Evolutionary conservation across 805 yeast species (phyloP).

Genomic region (Candida xiaguanensis): DNA sequence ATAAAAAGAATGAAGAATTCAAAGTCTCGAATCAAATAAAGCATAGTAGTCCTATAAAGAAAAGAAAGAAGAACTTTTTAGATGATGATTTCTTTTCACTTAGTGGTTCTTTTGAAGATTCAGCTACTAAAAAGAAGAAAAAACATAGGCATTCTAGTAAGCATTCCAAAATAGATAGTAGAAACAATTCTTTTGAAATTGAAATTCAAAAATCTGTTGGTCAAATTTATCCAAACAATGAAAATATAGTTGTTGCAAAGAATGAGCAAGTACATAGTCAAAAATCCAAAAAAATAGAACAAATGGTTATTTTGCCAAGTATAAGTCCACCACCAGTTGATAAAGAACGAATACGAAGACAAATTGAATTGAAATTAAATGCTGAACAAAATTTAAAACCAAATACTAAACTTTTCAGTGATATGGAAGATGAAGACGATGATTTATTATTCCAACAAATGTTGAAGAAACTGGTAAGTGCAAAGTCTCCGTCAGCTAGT

Average conservation of each 20-base stretch:
- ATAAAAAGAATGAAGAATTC: neutral
- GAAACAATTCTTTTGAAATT: neutral
- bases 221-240: neutral
- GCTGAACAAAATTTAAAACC: constrained; percentile 2
- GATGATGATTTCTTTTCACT: constrained; percentile 33
- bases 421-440: constrained; percentile 6
- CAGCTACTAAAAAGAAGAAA: constrained; percentile 12
- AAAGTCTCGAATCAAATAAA: neutral
- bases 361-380: constrained; percentile 7
- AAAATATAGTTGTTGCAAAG: neutral
- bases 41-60: neutral
- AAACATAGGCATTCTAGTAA: constrained; percentile 1
- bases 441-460: constrained; percentile 3
- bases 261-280: neutral
- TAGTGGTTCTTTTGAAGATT: constrained; percentile 11
- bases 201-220: neutral
- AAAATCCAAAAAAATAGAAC: neutral
- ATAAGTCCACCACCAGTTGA: constrained; percentile 12
- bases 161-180: neutral
- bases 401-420: neutral
- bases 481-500: neutral
- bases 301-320: neutral
- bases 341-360: constrained; percentile 13
- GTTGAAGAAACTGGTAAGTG: neutral
- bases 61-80: constrained; percentile 8